These are phyloP conservation scores for Dryas alaskensis DNA, from an alignment of 306 rosid species.

Conservation along the genomic window DNA sequence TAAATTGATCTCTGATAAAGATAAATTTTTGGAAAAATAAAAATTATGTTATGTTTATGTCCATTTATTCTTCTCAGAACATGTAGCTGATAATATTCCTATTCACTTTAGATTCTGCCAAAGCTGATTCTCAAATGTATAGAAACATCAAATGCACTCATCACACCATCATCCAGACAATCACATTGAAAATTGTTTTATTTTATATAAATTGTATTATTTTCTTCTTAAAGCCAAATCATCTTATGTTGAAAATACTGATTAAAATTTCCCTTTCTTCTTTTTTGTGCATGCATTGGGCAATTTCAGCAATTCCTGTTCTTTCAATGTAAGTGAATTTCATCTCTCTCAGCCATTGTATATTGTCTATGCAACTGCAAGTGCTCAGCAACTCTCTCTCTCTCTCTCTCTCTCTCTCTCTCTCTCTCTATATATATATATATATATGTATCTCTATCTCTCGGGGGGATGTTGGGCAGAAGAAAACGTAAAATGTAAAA, in stretches of 20 bases:
- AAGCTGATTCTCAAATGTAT: constrained; percentile 2
- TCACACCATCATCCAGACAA: not conserved
- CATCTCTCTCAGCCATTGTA: constrained; percentile 17
- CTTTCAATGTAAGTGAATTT: constrained; percentile 85
- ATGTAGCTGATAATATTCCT: not conserved
- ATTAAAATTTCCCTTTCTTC: constrained; percentile 30
- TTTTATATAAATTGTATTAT: not conserved
- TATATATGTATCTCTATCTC: too few species aligned
- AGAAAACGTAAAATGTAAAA: too few species aligned
- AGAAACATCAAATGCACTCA: not conserved
- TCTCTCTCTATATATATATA: too few species aligned
- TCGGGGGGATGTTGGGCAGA: too few species aligned
- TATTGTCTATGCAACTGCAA: constrained; percentile 16
- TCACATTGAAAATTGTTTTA: not conserved
- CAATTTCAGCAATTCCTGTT: constrained; percentile 89
- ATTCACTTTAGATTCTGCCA: not conserved
- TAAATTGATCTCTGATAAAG: not conserved
- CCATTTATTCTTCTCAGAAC: not conserved
- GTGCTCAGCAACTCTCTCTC: too few species aligned
- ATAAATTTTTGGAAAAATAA: not conserved
- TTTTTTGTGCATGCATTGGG: constrained; percentile 39
- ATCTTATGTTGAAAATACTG: constrained; percentile 41
- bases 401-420: too few species aligned
- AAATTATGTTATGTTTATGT: not conserved
- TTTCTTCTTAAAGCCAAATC: not conserved